These are phyloP conservation scores for Lichtheimia corymbifera DNA, from an alignment of 371 early-diverging fungal genomes.

Conservation along the genomic window DNA sequence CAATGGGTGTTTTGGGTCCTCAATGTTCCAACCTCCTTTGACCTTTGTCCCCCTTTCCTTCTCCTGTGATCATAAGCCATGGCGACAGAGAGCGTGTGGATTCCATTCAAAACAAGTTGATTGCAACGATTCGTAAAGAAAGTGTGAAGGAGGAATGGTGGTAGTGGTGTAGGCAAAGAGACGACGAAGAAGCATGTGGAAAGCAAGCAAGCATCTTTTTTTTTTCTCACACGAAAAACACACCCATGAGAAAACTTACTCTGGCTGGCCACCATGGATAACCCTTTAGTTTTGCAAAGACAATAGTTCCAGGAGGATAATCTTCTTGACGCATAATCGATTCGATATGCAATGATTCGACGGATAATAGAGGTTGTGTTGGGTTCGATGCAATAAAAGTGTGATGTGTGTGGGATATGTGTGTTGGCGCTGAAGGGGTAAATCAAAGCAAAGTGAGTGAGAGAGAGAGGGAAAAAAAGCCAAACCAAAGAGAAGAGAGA, in stretches of 20 bases:
- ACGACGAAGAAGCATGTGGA: not conserved
- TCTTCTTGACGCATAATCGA: constrained; percentile 19
- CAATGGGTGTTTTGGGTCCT: too few species aligned
- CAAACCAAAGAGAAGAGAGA: not conserved
- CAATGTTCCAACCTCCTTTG: too few species aligned
- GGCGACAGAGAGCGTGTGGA: too few species aligned
- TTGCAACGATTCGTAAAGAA: not conserved
- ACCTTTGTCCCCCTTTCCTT: too few species aligned
- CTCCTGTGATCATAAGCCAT: too few species aligned
- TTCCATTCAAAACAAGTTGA: too few species aligned
- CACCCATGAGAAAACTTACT: constrained; percentile 44
- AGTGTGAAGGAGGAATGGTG: too few species aligned
- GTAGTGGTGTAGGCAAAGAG: not conserved
- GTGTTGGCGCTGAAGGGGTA: not conserved
- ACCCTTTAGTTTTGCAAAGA: constrained; percentile 75
- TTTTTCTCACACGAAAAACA: constrained; percentile 2
- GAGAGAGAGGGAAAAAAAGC: not conserved
- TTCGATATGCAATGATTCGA: not conserved
- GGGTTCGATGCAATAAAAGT: too few species aligned
- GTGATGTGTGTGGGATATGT: not conserved
- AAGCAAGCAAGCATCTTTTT: not conserved
- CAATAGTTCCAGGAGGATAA: constrained; percentile 62
- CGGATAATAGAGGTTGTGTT: not conserved
- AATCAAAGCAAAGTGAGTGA: not conserved
- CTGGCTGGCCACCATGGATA: constrained; percentile 83